These are phyloP conservation scores for Asclepias syriaca DNA, from an alignment of 257 asterid genomes.

Conservation along the genomic window DNA sequence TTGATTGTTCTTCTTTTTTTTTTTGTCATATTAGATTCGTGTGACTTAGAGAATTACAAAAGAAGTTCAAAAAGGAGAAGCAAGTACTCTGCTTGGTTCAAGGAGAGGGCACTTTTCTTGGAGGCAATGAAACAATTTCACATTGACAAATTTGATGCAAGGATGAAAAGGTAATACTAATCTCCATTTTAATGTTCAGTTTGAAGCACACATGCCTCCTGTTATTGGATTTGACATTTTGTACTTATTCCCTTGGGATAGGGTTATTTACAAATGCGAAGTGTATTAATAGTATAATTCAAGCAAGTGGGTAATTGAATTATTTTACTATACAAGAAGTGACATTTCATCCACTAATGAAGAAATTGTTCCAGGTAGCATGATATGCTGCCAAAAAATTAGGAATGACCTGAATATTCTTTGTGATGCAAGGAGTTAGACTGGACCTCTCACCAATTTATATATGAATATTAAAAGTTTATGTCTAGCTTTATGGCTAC, in stretches of 20 bases:
- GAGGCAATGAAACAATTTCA: background rate
- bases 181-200: background rate
- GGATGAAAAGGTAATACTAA: background rate
- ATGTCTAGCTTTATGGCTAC: constrained; percentile 6
- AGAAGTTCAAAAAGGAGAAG: background rate
- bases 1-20: background rate
- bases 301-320: too few species aligned
- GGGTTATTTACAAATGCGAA: background rate
- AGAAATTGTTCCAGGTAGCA: background rate
- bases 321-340: background rate
- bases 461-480: background rate
- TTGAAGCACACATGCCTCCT: background rate
- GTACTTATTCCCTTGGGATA: background rate
- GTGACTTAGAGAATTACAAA: background rate
- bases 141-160: background rate
- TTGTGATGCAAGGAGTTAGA: background rate
- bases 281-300: background rate
- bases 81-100: background rate
- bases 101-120: background rate
- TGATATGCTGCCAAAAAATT: background rate
- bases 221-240: background rate
- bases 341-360: background rate
- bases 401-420: constrained; percentile 2
- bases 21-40: background rate
- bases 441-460: background rate